phyloP scores from a whole-genome alignment of 805 yeast genomes.

The Yamadazyma sp. region DNA sequence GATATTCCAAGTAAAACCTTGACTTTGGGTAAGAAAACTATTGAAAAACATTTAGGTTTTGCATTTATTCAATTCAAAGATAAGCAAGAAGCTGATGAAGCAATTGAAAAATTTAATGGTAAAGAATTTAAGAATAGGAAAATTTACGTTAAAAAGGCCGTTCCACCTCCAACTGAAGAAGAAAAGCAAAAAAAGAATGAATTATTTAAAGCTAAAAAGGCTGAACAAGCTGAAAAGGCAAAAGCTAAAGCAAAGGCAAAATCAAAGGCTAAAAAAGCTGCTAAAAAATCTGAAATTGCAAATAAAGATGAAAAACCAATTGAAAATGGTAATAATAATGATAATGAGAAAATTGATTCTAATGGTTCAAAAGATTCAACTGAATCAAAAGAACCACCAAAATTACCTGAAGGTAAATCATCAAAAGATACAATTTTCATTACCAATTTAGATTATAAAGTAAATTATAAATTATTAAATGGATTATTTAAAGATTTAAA shows the following conservation, averaged over 20 bases:
- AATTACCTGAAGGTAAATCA: slow-evolving; percentile 47
- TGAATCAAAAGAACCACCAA: slow-evolving; percentile 8
- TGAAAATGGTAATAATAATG: neutral
- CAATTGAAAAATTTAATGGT: slow-evolving; percentile 41
- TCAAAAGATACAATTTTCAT: slow-evolving; percentile 61
- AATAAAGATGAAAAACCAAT: neutral
- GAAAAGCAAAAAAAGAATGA: slow-evolving; percentile 37
- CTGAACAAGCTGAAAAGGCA: slow-evolving; percentile 15
- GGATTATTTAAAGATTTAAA: slow-evolving; percentile 46
- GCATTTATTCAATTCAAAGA: slow-evolving; percentile 55
- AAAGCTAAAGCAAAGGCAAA: slow-evolving; percentile 14
- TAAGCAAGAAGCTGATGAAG: slow-evolving; percentile 42
- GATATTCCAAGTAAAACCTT: slow-evolving; percentile 49
- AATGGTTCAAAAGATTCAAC: slow-evolving; percentile 4
- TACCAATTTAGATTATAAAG: slow-evolving; percentile 54
- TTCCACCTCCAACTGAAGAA: slow-evolving; percentile 48
- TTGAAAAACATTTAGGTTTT: slow-evolving; percentile 51
- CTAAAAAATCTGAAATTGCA: slow-evolving; percentile 3
- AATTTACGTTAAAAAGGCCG: slow-evolving; percentile 52
- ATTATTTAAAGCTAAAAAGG: slow-evolving; percentile 23
- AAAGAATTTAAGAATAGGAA: slow-evolving; percentile 44
- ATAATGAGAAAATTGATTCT: neutral
- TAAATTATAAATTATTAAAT: slow-evolving; percentile 44
- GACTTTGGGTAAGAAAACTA: slow-evolving; percentile 30
- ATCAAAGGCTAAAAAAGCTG: slow-evolving; percentile 14